Evolutionary conservation across 2,329 filamentous ascomycete species (phyloP), one percentile per base, ranked within the genome.

Genomic region (Lachnellula occidentalis): DNA sequence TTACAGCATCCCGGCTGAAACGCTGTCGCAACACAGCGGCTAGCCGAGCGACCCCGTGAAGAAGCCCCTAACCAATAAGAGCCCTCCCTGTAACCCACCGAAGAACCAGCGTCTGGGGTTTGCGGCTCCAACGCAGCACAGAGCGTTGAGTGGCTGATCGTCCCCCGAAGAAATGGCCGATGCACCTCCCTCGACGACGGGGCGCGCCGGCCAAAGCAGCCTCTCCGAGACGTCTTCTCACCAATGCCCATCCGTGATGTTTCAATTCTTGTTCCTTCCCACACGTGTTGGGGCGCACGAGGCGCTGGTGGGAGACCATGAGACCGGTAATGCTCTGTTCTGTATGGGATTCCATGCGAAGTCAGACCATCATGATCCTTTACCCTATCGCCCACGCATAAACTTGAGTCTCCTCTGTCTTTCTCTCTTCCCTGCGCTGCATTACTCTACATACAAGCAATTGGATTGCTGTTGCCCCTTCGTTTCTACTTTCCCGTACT

Each of bases 321-420:
- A 64, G 54, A 64, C 61, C 43, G n/a, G 57, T 42, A 51, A 50
- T 54, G 57, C 55, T 55, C 58, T 57, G 48, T 50, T 48, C 54
- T 43, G 21, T 46, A 36, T 51, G 45, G 36, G 22, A 8, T 22
- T 12, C 50, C 7, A 5, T 21, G 11, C 8, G 22, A 31, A 56
- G 51, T 59, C 58, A 63, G 59, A 51, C 59, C 56, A 58, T 56
- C 36, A 34, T 21, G 31, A 19, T 11, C 19, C 11, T 36, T 24
- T n/a, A 50, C 41, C 39, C 3, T 52, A 37, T 50, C 52, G 53
- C 53, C 50, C 47, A 51, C 54, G 53, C 53, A 55, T 57, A 50
- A 59, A 57, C 55, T 41, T 58, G 58, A 56, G 37, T 24, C 36
- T 34, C 37, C 45, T 49, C n/a, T 47, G n/a, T 43, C 37, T 51